These are phyloP conservation scores for Stephania japonica DNA, from an alignment of 164 flowering plant species.

Conservation along the genomic window DNA sequence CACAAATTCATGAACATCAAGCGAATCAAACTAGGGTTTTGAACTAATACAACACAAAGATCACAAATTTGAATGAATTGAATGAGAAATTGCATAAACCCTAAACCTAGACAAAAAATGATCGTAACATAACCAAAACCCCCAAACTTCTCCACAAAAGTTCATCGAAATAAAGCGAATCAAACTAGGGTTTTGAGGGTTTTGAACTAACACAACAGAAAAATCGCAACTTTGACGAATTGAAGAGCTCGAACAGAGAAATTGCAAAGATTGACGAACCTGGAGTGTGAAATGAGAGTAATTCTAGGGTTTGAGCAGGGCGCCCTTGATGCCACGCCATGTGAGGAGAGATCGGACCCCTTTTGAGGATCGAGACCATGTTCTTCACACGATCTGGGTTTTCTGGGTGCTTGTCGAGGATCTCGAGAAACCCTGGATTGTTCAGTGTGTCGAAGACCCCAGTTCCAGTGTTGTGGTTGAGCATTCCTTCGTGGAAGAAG, in stretches of 20 bases:
- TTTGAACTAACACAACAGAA: not conserved
- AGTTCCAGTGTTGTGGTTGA: constrained; percentile 57
- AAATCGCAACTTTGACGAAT: not conserved
- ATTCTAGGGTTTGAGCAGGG: constrained; percentile 57
- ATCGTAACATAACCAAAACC: too few relatives aligned
- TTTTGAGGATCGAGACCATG: constrained; percentile 75
- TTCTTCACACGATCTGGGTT: constrained; percentile 73
- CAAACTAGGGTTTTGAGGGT: not conserved
- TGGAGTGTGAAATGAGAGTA: constrained; percentile 69
- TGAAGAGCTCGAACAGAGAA: not conserved
- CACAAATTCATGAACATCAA: not conserved
- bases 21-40: not conserved
- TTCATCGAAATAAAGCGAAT: too few relatives aligned
- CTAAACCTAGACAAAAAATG: too few relatives aligned
- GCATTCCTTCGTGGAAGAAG: constrained; percentile 89
- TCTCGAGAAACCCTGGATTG: constrained; percentile 80
- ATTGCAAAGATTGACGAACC: constrained; percentile 28
- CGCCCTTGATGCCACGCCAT: constrained; percentile 67
- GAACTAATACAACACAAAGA: not conserved
- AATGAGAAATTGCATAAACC: not conserved
- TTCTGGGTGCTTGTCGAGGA: constrained; percentile 85
- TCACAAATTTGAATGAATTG: not conserved
- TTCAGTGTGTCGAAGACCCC: constrained; percentile 75
- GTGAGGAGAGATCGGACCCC: constrained; percentile 76
- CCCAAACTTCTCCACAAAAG: not conserved